phyloP scores from a whole-genome alignment of 805 yeast genomes.

The Kodamaea kakaduensis region DNA sequence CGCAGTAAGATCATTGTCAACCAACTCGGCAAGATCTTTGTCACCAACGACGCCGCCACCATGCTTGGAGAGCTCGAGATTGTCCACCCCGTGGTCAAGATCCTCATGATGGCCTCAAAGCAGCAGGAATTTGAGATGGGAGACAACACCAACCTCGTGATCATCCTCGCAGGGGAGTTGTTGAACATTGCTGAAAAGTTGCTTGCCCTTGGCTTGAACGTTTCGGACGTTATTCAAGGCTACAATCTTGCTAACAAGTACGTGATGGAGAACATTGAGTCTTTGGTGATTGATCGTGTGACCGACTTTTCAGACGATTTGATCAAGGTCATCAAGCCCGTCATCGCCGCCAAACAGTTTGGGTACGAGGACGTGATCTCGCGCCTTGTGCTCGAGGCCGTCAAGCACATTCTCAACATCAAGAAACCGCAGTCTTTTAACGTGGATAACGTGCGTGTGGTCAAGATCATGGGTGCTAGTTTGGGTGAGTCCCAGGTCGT shows the following conservation, averaged over 20 bases:
- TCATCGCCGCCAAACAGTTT: slow-evolving; percentile 88
- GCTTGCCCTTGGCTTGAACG: slow-evolving; percentile 77
- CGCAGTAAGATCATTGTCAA: slow-evolving; percentile 94
- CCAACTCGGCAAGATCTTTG: slow-evolving; percentile 76
- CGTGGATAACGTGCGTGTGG: slow-evolving; percentile 92
- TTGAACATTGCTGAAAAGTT: slow-evolving; percentile 83
- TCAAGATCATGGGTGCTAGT: slow-evolving; percentile 92
- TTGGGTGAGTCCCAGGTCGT: slow-evolving; percentile 71
- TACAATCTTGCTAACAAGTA: slow-evolving; percentile 81
- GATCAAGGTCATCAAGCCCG: slow-evolving; percentile 74
- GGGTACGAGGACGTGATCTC: slow-evolving; percentile 81
- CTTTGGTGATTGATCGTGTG: slow-evolving; percentile 57
- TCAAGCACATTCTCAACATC: slow-evolving; percentile 67
- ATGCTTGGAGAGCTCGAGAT: slow-evolving; percentile 90
- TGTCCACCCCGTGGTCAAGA: slow-evolving; percentile 95
- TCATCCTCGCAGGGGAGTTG: slow-evolving; percentile 89
- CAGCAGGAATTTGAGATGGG: slow-evolving; percentile 98
- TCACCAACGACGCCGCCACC: slow-evolving; percentile 98
- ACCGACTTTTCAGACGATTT: slow-evolving; percentile 58
- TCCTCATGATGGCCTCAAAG: slow-evolving; percentile 91
- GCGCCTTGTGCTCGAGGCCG: slow-evolving; percentile 79
- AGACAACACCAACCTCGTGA: slow-evolving; percentile 88
- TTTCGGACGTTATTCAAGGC: slow-evolving; percentile 92
- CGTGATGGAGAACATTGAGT: slow-evolving; percentile 65
- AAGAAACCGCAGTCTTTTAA: slow-evolving; percentile 66